Conservation (phyloP, 192 early-diverging fungal genomes). For the Podila horticola region DNA sequence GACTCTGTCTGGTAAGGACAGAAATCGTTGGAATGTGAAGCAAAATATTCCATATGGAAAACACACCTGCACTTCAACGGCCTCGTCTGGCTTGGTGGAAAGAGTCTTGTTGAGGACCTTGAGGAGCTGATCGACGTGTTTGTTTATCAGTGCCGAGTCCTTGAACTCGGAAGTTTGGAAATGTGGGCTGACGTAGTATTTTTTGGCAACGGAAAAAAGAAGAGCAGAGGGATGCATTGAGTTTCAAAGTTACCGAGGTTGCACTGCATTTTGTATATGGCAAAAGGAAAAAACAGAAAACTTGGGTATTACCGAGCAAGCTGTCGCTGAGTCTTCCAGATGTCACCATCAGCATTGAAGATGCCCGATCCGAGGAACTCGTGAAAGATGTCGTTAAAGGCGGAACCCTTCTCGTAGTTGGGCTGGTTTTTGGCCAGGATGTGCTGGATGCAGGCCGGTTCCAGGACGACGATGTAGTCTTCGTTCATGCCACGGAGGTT, state of each 20-base stretch:
- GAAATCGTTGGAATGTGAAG: no score
- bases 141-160: slow-evolving; percentile 39
- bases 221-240: background rate
- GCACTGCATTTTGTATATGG: background rate
- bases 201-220: background rate
- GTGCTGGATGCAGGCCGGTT: slow-evolving; percentile 44
- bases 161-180: slow-evolving; percentile 50
- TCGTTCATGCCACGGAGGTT: slow-evolving; percentile 30
- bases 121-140: slow-evolving; percentile 33
- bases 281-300: background rate
- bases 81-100: slow-evolving; percentile 9
- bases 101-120: slow-evolving; percentile 26
- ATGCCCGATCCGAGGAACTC: slow-evolving; percentile 75
- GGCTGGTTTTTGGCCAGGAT: slow-evolving; percentile 47
- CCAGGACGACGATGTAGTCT: slow-evolving; percentile 30
- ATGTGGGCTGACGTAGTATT: slow-evolving; percentile 17
- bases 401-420: slow-evolving; percentile 52
- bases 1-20: no score
- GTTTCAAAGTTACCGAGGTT: background rate
- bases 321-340: slow-evolving; percentile 72
- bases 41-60: background rate
- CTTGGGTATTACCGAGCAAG: slow-evolving; percentile 21
- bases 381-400: slow-evolving; percentile 53
- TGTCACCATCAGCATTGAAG: slow-evolving; percentile 76
- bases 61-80: slow-evolving; percentile 34